Evolutionary conservation across 768 basidiomycete species (phyloP).

Genomic region (Trametes elegans): DNA sequence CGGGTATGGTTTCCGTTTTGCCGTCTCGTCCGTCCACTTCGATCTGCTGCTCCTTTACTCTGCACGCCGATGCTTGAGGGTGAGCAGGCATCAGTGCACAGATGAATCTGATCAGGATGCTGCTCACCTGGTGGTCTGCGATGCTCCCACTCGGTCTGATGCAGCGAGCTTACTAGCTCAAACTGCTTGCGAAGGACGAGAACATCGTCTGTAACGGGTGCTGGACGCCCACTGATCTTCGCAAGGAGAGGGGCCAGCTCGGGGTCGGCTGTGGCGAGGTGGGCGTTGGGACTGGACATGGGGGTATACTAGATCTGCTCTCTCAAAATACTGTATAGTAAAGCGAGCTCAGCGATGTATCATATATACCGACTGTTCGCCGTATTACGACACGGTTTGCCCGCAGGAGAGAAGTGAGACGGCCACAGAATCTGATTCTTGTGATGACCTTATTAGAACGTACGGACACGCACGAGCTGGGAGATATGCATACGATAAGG

Average conservation of each 20-base stretch:
- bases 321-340: background rate
- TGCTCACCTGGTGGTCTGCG: background rate
- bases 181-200: background rate
- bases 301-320: background rate
- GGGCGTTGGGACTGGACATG: background rate
- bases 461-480: no score
- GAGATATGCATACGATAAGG: no score
- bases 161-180: background rate
- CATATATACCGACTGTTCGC: no score
- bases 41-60: background rate
- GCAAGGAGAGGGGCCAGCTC: background rate
- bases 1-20: background rate
- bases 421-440: no score
- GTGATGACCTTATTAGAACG: no score
- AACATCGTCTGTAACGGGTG: background rate
- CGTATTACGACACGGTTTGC: no score
- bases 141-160: conserved; percentile 4
- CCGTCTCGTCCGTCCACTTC: background rate
- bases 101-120: background rate
- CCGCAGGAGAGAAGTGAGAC: no score
- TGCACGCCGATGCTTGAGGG: background rate
- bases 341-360: no score
- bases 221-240: background rate
- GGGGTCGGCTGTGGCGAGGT: background rate
- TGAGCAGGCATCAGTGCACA: background rate